phyloP scores from a whole-genome alignment of 139 green algal species.

The Mesotaenium endlicherianum region DNA sequence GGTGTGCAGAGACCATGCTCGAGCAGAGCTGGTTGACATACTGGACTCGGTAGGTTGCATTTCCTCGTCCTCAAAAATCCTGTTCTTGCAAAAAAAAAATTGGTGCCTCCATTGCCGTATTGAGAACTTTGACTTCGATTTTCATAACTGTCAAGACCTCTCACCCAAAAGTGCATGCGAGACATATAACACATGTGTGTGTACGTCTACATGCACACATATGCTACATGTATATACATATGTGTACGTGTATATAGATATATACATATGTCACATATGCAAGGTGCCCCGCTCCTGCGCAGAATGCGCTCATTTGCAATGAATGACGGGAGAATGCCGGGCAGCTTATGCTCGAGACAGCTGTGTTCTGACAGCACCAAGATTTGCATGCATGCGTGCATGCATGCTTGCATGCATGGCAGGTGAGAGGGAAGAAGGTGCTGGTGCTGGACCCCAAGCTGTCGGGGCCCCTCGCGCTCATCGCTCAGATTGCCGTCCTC shows the following conservation, averaged over 20 bases:
- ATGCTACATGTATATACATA: neutral
- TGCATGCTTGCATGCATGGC: no score
- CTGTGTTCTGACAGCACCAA: neutral
- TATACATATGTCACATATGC: neutral
- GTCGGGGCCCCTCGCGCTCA: conserved; percentile 69
- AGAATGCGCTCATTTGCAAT: neutral
- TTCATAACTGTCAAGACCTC: neutral
- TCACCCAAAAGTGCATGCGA: neutral
- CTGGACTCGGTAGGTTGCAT: neutral
- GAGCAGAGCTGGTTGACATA: conserved; percentile 5
- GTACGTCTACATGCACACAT: neutral
- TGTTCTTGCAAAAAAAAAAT: neutral
- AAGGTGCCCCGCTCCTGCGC: neutral
- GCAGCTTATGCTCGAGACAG: neutral
- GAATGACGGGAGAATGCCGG: neutral
- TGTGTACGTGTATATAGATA: neutral
- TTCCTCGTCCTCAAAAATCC: neutral
- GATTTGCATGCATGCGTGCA: neutral
- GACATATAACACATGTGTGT: neutral
- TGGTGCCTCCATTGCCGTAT: neutral
- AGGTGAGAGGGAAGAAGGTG: conserved; percentile 63
- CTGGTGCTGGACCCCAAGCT: conserved; percentile 79
- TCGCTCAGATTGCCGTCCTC: conserved; percentile 73
- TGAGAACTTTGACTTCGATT: neutral
- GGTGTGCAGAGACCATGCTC: conserved; percentile 19